Conservation (phyloP, 306 rosid species). For the Quercus robur region DNA sequence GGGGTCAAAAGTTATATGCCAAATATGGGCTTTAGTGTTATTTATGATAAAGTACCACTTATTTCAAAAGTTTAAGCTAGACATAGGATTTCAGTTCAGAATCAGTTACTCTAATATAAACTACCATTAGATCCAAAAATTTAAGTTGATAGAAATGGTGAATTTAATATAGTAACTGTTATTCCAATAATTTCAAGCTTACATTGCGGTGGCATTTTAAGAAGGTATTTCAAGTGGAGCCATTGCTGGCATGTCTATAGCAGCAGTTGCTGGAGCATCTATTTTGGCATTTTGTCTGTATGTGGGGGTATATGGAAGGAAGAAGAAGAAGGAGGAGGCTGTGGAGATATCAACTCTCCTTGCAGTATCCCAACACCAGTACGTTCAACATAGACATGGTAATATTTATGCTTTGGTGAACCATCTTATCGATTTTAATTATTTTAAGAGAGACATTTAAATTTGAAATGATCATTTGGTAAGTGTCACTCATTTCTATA, state of each 20-base stretch:
- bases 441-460: not conserved
- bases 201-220: slow-evolving; percentile 31
- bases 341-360: slow-evolving; percentile 39
- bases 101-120: too few species aligned
- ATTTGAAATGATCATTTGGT: not conserved
- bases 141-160: too few species aligned
- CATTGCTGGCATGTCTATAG: slow-evolving; percentile 50
- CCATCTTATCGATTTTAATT: not conserved
- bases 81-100: too few species aligned
- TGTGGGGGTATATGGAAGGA: slow-evolving; percentile 34
- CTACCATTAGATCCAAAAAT: too few species aligned
- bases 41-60: not conserved
- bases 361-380: slow-evolving; percentile 26
- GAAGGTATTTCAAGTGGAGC: slow-evolving; percentile 52
- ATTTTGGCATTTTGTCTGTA: slow-evolving; percentile 37
- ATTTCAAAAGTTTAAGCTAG: too few species aligned
- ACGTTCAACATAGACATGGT: slow-evolving; percentile 39
- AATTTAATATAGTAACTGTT: too few species aligned
- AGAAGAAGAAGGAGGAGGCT: slow-evolving; percentile 5
- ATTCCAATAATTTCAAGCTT: slow-evolving; percentile 10
- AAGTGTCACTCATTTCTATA: not conserved
- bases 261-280: slow-evolving; percentile 39
- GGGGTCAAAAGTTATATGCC: slow-evolving; percentile 1
- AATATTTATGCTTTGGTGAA: not conserved
- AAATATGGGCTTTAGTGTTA: slow-evolving; percentile 16